Evolutionary conservation across 192 early-diverging fungal species (phyloP).

Genomic region (Backusella mclennaniae): DNA sequence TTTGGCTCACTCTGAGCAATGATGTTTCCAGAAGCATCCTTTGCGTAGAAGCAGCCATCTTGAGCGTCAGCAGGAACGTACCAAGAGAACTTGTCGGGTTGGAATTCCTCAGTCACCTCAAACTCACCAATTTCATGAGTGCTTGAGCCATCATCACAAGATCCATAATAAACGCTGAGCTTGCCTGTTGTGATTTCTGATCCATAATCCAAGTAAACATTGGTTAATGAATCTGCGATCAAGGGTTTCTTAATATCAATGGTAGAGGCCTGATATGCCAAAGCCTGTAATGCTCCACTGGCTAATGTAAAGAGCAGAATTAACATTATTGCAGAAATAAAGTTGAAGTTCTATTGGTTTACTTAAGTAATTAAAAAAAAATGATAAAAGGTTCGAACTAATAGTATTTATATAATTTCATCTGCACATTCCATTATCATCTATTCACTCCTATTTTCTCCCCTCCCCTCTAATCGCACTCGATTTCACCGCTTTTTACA

Average conservation of each 20-base stretch:
- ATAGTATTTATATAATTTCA: too few species aligned
- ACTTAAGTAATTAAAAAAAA: too few species aligned
- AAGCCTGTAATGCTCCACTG: too few species aligned
- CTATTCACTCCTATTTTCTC: too few species aligned
- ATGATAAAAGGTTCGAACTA: too few species aligned
- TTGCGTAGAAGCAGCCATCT: conserved; percentile 1
- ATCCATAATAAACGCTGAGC: background rate
- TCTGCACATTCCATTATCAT: too few species aligned
- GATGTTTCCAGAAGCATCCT: background rate
- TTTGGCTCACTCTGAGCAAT: conserved; percentile 14
- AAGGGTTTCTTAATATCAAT: background rate
- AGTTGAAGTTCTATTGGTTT: too few species aligned
- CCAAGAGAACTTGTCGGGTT: conserved; percentile 13
- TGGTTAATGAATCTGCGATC: background rate
- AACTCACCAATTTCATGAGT: conserved; percentile 7
- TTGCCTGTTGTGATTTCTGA: background rate
- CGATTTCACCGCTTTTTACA: too few species aligned
- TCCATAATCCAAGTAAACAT: conserved; percentile 11
- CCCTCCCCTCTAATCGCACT: too few species aligned
- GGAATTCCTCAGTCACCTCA: background rate
- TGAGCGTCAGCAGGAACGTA: conserved; percentile 5
- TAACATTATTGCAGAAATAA: too few species aligned
- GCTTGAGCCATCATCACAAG: background rate
- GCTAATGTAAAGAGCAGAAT: too few species aligned
- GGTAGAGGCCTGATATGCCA: too few species aligned